Base-by-base conservation (phyloP, 2,329 filamentous ascomycete species). In the Neonectria faginata region DNA sequence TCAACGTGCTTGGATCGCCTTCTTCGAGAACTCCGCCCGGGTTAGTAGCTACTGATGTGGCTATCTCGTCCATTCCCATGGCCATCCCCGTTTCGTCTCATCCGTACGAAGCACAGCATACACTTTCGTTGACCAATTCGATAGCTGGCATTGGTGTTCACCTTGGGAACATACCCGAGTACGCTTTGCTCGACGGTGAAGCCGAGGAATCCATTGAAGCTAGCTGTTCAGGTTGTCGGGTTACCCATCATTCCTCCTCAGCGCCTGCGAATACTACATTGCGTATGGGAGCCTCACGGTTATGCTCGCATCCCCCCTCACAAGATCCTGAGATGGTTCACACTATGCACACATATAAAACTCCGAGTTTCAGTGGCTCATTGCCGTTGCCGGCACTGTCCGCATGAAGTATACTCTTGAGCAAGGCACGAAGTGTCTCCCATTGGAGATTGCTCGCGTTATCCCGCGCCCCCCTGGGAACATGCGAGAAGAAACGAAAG, bases 361-460 rank as follows among this genome's bases (percentile, higher is more conserved):
- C 52, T 57, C 33, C 33, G 48, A 22, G 58, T 55, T 48, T 53
- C 42, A 33, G 53, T 44, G 16, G 41, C 44, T 29, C 45, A 10
- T 10, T 14, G 5, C 16, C 8, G 25, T 31, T 31, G 44, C 45
- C 31, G 25, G 10, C 33, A 39, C 31, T 2, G n/a, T 42, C 31
- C 3, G n/a, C 18, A 20, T n/a, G 39, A 42, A 42, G 39, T 9
- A n/a, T 18, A 16, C 44, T 52, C 25, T 53, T 45, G 44, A 36
- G 51, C 31, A 25, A 48, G 29, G 36, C 56, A 41, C 18, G 52
- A 44, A n/a, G 45, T 18, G 45, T 62, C 60, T 56, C 57, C 61
- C 39, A 60, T 65, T 51, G 64, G 61, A 55, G 53, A 58, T 59
- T 59, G 53, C 39, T 63, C 56, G 55, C 62, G 55, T 62, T 42